A percentile compares a stretch with the other conserved stretches of the same genome.
These are phyloP conservation scores for Beverwykella pulmonaria DNA, from an alignment of 495 filamentous ascomycete species.

Conservation along the genomic window DNA sequence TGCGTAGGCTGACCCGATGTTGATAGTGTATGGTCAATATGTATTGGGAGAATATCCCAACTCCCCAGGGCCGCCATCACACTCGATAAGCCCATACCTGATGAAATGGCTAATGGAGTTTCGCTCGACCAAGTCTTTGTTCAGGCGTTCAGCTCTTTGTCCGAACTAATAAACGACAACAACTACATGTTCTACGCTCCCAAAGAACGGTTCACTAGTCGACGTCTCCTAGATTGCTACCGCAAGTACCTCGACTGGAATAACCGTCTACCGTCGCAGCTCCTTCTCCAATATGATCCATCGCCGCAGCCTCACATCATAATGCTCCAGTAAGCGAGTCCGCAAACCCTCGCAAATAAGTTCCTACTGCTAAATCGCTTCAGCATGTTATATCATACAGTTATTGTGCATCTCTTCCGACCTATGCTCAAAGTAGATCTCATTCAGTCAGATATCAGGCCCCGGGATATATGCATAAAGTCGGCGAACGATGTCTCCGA, in stretches of 20 bases:
- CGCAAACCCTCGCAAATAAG: neutral
- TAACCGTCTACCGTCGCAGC: constrained; percentile 59
- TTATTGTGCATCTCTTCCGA: constrained; percentile 65
- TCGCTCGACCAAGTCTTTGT: constrained; percentile 54
- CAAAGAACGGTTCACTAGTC: constrained; percentile 59
- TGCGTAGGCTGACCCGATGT: constrained; percentile 21
- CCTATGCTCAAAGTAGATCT: constrained; percentile 66
- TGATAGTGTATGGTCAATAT: constrained; percentile 64
- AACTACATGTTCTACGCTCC: constrained; percentile 67
- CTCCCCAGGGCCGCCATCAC: constrained; percentile 60
- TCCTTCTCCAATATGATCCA: constrained; percentile 52
- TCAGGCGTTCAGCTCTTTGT: constrained; percentile 65
- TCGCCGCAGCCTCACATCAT: constrained; percentile 63
- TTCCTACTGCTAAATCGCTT: constrained; percentile 15
- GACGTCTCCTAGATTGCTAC: constrained; percentile 59
- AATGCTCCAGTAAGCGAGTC: constrained; percentile 60
- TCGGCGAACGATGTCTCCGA: constrained; percentile 64
- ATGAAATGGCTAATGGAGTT: constrained; percentile 8
- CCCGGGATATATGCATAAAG: constrained; percentile 64
- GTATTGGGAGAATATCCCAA: constrained; percentile 64
- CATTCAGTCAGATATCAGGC: constrained; percentile 58
- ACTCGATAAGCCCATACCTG: constrained; percentile 58
- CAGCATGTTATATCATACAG: constrained; percentile 69
- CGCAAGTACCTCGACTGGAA: constrained; percentile 66
- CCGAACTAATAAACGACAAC: constrained; percentile 67